A percentile compares a stretch with the other conserved stretches of the same genome.
phyloP scores from a whole-genome alignment of 495 filamentous ascomycete species.

The Hypoxylon rickii region DNA sequence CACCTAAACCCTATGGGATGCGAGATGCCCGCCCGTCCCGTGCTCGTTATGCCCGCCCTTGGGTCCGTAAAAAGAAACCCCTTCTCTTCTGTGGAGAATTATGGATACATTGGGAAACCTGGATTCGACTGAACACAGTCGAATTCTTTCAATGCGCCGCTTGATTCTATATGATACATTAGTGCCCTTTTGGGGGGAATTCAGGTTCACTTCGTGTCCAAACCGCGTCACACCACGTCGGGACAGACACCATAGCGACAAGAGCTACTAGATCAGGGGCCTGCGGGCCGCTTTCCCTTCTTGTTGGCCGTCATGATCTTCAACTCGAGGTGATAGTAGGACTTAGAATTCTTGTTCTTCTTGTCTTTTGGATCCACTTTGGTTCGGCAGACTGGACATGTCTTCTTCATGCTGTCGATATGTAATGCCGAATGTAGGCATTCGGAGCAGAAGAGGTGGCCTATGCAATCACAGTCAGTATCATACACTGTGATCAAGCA shows the following conservation, averaged over 20 bases:
- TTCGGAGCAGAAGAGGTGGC: slow-evolving; percentile 83
- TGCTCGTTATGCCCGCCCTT: slow-evolving; percentile 1
- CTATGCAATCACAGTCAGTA: slow-evolving; percentile 45
- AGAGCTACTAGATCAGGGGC: neutral
- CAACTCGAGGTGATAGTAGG: slow-evolving; percentile 62
- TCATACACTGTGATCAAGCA: neutral
- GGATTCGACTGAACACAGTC: too few species aligned
- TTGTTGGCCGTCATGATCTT: slow-evolving; percentile 60
- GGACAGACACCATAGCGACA: neutral
- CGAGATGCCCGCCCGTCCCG: slow-evolving; percentile 13
- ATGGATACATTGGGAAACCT: too few species aligned
- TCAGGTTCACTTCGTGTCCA: slow-evolving; percentile 7
- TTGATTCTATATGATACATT: too few species aligned
- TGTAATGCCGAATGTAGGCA: slow-evolving; percentile 78
- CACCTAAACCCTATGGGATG: too few species aligned
- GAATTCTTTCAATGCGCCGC: too few species aligned
- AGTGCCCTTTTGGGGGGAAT: too few species aligned
- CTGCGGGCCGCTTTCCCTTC: slow-evolving; percentile 48
- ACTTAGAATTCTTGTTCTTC: slow-evolving; percentile 45
- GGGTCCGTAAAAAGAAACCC: neutral
- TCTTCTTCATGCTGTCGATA: slow-evolving; percentile 54
- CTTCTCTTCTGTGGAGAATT: neutral
- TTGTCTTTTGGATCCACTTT: slow-evolving; percentile 58
- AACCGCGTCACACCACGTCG: slow-evolving; percentile 32
- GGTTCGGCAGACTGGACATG: slow-evolving; percentile 60